Evolutionary conservation across 2,329 filamentous ascomycete species (phyloP).

Genomic region (Tolypocladium tropicale): DNA sequence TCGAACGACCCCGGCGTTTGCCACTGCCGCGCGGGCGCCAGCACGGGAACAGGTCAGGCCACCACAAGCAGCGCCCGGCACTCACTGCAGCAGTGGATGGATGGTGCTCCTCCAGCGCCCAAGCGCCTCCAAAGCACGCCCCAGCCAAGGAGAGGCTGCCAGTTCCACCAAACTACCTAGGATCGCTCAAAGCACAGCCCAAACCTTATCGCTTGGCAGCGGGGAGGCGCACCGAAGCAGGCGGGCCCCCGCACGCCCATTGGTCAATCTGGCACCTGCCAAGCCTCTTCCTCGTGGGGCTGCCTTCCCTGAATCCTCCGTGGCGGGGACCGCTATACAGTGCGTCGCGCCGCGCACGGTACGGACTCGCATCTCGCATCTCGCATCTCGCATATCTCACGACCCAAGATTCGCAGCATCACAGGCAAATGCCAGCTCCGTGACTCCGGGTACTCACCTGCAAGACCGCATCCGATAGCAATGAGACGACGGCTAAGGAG

Average conservation of each 20-base stretch:
- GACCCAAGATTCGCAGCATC: background rate
- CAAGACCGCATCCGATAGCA: background rate
- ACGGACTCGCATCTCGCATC: background rate
- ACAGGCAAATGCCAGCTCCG: background rate
- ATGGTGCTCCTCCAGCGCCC: no score
- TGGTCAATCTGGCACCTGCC: background rate
- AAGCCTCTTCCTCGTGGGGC: background rate
- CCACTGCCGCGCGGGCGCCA: no score
- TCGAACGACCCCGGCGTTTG: background rate
- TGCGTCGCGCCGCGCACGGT: background rate
- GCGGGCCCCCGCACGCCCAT: background rate
- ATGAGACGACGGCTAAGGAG: background rate
- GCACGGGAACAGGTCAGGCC: background rate
- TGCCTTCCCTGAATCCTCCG: background rate
- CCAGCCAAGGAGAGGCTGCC: background rate
- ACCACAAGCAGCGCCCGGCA: background rate
- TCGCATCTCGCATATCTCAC: no score
- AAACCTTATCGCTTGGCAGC: slow-evolving; percentile 4
- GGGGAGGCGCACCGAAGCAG: background rate
- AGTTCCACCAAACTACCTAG: background rate
- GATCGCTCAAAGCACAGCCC: background rate
- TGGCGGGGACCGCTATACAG: background rate
- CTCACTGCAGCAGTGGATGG: no score
- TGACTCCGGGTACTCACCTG: background rate
- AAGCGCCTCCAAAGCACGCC: no score